Conservation (phyloP, 805 yeast genomes). For the Metschnikowia sp. region DNA sequence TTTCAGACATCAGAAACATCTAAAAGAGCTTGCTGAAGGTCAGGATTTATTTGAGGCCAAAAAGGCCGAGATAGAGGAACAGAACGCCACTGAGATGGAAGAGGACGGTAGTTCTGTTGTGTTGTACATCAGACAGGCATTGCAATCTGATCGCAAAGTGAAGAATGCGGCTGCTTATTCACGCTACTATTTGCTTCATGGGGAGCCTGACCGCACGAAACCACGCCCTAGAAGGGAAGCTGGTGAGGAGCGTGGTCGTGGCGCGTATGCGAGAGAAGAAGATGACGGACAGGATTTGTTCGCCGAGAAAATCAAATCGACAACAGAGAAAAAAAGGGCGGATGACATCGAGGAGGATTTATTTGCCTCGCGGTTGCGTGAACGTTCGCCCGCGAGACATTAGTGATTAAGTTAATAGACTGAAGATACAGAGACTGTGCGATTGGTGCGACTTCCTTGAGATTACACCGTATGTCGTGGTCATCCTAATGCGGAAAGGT, state of each 20-base stretch:
- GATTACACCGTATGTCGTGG: too few species aligned
- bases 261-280: conserved; percentile 13
- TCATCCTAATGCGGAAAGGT: too few species aligned
- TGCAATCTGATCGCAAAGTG: conserved; percentile 53
- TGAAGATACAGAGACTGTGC: too few species aligned
- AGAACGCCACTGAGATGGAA: conserved; percentile 25
- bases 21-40: conserved; percentile 9
- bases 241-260: conserved; percentile 7
- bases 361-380: conserved; percentile 32
- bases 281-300: conserved; percentile 24
- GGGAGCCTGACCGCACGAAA: conserved; percentile 57
- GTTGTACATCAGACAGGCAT: conserved; percentile 48
- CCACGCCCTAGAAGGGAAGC: conserved; percentile 12
- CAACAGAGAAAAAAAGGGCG: conserved; percentile 5
- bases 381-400: conserved; percentile 14
- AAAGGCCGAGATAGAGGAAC: conserved; percentile 13
- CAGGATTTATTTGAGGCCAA: conserved; percentile 13
- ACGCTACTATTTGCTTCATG: conserved; percentile 63
- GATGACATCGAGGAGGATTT: conserved; percentile 31
- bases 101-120: conserved; percentile 37
- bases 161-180: conserved; percentile 56
- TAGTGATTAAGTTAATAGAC: too few species aligned
- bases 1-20: conserved; percentile 25
- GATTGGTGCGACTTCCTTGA: too few species aligned
- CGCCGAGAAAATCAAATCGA: conserved; percentile 18